Base-by-base conservation (phyloP, 345 rosid species). In the Rubroshorea leprosula region DNA sequence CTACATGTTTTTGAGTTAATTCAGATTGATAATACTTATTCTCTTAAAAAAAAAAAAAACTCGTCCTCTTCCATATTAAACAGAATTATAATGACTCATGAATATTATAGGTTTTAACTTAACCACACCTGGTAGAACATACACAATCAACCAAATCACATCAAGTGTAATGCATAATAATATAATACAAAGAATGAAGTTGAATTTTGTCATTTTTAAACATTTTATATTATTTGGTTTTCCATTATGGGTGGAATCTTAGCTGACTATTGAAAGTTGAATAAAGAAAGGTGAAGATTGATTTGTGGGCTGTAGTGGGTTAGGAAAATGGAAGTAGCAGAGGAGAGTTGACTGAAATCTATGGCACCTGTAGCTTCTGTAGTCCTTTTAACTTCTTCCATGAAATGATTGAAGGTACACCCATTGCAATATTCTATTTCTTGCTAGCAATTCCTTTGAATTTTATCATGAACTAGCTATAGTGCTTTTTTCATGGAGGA, bases 231-330 rank as follows among this genome's bases (percentile, higher is more conserved):
- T 41, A 41, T 7, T 41, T 8, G 16, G 16, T 41, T 41, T 41
- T 19, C 12, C 23, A 18, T 15, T 18, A 18, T 9, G 5, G 17
- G 18, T 14, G 5, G 17, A 2, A 13, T 44, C 5, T 18, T 11
- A 48, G 17, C 51, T 20, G 23, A 18, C 51, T 22, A 48, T 19
- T 20, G 4, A 45, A 45, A 45, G 14, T 20, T 17, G 51, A 48
- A 48, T 29, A 18, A 3, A 48, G 12, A 18, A 20, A 17, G 45
- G 16, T 41, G 12, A 14, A n/a, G n/a, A n/a, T n/a, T n/a, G 45
- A 2, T 41, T 41, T 48, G 51, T 48, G 51, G 51, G 49, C 22
- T 18, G 51, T 48, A 48, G 51, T 48, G 51, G 23, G 51, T 5
- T 48, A 41, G 16, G 16, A 41, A 48, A 15, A 17, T 48, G 8